A percentile compares a stretch with the other conserved stretches of the same genome.
These are phyloP conservation scores for Anastatica hierochuntica DNA, from an alignment of 345 rosid species.

Conservation along the genomic window DNA sequence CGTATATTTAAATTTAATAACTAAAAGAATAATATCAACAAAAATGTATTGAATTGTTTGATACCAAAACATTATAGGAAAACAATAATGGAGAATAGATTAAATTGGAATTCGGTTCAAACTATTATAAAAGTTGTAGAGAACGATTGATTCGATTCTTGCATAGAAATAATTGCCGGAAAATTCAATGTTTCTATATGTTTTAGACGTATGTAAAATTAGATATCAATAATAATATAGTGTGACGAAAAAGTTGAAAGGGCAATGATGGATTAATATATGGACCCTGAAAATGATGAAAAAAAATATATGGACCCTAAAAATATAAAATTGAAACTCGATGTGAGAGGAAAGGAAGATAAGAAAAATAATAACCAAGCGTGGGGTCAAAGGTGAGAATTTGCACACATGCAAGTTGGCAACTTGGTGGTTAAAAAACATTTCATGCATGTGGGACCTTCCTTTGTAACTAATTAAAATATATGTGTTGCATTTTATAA, in stretches of 20 bases:
- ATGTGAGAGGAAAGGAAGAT: constrained; percentile 5
- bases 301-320: too few species aligned
- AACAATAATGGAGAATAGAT: not conserved
- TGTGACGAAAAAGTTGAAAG: constrained; percentile 9
- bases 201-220: not conserved
- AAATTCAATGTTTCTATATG: constrained; percentile 16
- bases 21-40: too few species aligned
- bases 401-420: constrained; percentile 30
- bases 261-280: not conserved
- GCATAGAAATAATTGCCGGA: not conserved
- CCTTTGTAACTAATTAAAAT: not conserved
- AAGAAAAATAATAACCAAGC: constrained; percentile 10
- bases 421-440: constrained; percentile 24
- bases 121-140: not conserved
- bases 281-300: constrained; percentile 2
- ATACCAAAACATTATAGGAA: too few species aligned
- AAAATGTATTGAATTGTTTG: too few species aligned
- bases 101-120: constrained; percentile 8
- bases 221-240: too few species aligned
- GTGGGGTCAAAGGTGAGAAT: constrained; percentile 26
- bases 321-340: constrained; percentile 3
- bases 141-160: too few species aligned
- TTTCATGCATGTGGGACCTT: constrained; percentile 23
- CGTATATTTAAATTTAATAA: too few species aligned
- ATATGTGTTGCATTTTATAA: not conserved